Evolutionary conservation across 345 rosid genomes (phyloP).

Genomic region (Syzygium grande): DNA sequence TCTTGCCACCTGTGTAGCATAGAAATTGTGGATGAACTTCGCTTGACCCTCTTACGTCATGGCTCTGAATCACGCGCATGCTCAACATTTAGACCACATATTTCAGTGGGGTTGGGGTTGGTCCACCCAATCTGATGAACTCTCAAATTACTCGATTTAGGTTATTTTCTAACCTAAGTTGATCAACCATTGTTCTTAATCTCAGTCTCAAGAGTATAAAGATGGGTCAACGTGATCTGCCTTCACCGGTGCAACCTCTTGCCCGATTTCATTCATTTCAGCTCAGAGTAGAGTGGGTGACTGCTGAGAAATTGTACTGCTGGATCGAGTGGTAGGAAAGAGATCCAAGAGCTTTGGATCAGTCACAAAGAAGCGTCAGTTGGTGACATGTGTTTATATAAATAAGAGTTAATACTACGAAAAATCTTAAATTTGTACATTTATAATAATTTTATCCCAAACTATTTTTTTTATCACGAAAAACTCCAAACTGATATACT

Average conservation of each 20-base stretch:
- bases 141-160: neutral
- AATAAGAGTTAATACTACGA: too few species aligned
- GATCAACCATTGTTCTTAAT: neutral
- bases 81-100: neutral
- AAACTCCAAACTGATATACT: too few species aligned
- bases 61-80: neutral
- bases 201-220: neutral
- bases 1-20: neutral
- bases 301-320: neutral
- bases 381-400: neutral
- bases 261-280: neutral
- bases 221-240: neutral
- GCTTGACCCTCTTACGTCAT: neutral
- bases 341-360: neutral
- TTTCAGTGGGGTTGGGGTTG: neutral
- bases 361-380: neutral
- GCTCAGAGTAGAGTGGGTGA: neutral
- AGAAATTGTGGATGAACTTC: neutral
- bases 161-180: neutral
- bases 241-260: neutral
- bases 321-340: neutral
- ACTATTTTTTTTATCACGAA: too few species aligned
- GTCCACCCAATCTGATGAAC: neutral
- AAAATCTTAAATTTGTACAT: too few species aligned
- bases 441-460: too few species aligned